Base-by-base conservation (phyloP, 208 protist genomes). In the Wallacemonas collosoma region DNA sequence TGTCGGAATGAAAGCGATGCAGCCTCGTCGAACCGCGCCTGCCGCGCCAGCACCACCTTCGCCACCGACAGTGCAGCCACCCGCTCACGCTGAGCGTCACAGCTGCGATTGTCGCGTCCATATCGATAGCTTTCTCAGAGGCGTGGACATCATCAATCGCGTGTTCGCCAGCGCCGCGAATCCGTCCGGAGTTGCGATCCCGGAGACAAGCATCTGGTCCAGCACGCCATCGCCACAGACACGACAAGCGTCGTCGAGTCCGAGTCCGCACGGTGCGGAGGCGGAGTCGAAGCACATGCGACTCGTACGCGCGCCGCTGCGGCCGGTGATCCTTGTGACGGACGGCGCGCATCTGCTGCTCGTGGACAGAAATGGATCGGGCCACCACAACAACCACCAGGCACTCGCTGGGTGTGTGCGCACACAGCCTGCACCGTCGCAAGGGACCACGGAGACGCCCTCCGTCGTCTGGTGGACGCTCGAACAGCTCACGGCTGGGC, bases 301-400 rank as follows among this genome's bases (percentile, higher is more conserved):
- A 36, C 50, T 36, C 36, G 15, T 36, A 7, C 39, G n/a, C 12
- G 47, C 47, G 15, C 50, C 72, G 5, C 53, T 77, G 40, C 63
- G 73, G 3, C 79, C 79, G 1, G 40, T 83, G 3, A 57, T 36
- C 1, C 43, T 80, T 15, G 61, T 73, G 58, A 83, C 75, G 1
- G 79, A 80, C 64, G 79, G 79, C 12, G n/a, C 6, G 4, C 69
- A 48, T 3, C 65, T 80, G 2, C 2, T 83, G 35, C 50, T 80
- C 14, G 63, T 80, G 1, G 79, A 83, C 65, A 9, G 4, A 15
- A 80, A 90, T 62, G 86, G 86, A 39, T 80, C 82, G 9, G 35
- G 70, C 9, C 68, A 79, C 50, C 86, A 88, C 65, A 38, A 57
- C 61, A 88, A 88, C 68, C 85, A 90, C 65, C n/a, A 43, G 17